Evolutionary conservation across 805 yeast genomes (phyloP), one percentile per base, ranked within the genome.

Genomic region (Candida namnaoensis): DNA sequence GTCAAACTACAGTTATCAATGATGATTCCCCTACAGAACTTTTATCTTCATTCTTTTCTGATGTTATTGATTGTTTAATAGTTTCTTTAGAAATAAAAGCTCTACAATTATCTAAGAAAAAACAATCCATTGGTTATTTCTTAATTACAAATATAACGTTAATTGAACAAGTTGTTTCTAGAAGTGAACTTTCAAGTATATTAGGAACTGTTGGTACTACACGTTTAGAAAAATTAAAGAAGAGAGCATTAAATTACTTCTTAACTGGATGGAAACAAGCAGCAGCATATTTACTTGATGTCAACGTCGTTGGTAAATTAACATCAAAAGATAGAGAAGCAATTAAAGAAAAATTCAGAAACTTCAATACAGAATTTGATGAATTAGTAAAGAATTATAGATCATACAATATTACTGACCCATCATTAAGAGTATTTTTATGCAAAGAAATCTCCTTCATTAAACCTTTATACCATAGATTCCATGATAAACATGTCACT

Each of bases 331-430:
- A 88, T 48, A 76, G 78, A 47, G 96, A 88, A 41, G 76, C 70
- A 39, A 76, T 88, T 42, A 93, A 91, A 54, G 96, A 93, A 46
- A 78, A 86, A 54, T 88, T 87, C 64, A 76, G 75, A 48, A 80
- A 74, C 44, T 93, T 91, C 65, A 91, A 90, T 57, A 76, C 76
- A 27, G 82, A 81, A 36, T 85, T 93, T 56, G 98, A 93, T 41
- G 85, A 77, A 32, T 75, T 90, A 32, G 73, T 82, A 24, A 71
- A 71, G 28, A 78, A 73, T 43, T 85, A 84, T 55, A 80, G 78
- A 51, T 69, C 71, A 38, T 82, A 78, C 57, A 75, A 74, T 43
- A 71, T 88, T 37, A 74, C 80, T 8, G 95, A 88, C 55, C 70
- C 76, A 5, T 72, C 71, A 35, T 68, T 91, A 58, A 78, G 79